Evolutionary conservation across 2,329 filamentous ascomycete genomes (phyloP), one percentile per base, ranked within the genome.

Genomic region (Botryotinia narcissicola): DNA sequence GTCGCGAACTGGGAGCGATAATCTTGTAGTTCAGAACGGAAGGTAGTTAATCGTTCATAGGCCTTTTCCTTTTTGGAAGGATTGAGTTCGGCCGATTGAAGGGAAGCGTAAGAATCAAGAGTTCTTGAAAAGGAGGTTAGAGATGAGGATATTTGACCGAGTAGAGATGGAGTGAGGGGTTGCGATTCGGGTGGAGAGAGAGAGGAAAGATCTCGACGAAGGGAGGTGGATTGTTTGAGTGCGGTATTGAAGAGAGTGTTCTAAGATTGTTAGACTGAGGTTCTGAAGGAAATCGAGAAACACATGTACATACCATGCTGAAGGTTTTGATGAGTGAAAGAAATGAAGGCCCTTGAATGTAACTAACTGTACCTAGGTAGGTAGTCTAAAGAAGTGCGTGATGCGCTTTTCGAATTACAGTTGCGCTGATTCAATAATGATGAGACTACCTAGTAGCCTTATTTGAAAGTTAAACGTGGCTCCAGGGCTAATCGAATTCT

Each of bases 31-130:
- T 98, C 95, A 61, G 87, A 83, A 74, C 93, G 91, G 83, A 99
- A 99, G 79, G 90, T 93, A 82, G 93, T 92, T 74, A 97, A 87
- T 62, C 96, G 90, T 81, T 97, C 94, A 76, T 90, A 87, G 1
- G 95, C 96, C 81, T 98, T 97, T 74, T 96, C 92, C 78, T 97
- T 93, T 84, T 98, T 99, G 74, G 93, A 92, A 7, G 92, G 88
- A 73, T 97, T 95, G 46, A 97, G 89, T 83, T 99, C 96, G 79
- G 95, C 93, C 77, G 93, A 93, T 1, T 95, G 92, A 44, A 97
- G 89, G 72, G 88, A 88, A 79, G 92, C 90, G 85, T 99, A 99
- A 81, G 98, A 95, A 84, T 98, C 95, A 76, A 99, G 87, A 0
- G 94, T 97, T 75, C 96, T 93, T 64, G 92, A 89, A 82, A 99